Percentiles rank a stretch among this genome's conserved stretches.
These are phyloP conservation scores for Oemleria cerasiformis DNA, from an alignment of 306 rosid genomes.

Conservation along the genomic window DNA sequence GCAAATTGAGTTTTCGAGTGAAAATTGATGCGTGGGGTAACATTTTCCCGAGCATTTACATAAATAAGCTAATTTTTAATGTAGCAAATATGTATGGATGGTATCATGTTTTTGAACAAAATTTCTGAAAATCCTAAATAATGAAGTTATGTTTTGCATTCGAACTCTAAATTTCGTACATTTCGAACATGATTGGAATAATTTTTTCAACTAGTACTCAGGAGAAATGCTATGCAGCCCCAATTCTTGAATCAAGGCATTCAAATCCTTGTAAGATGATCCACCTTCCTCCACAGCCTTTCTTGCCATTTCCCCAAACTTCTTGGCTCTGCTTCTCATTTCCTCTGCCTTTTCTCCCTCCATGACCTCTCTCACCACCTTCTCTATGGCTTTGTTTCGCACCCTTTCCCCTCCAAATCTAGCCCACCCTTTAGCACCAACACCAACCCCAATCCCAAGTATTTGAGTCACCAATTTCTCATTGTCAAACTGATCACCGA, in stretches of 20 bases:
- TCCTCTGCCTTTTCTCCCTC: slow-evolving; percentile 19
- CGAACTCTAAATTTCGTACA: no score
- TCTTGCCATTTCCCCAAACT: slow-evolving; percentile 14
- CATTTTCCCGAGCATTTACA: no score
- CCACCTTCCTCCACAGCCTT: slow-evolving; percentile 23
- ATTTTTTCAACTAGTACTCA: neutral
- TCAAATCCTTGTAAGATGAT: slow-evolving; percentile 19
- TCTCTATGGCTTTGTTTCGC: slow-evolving; percentile 8
- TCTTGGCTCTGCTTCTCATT: slow-evolving; percentile 23
- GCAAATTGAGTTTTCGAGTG: no score
- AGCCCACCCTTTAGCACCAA: slow-evolving; percentile 2
- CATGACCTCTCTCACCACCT: slow-evolving; percentile 6
- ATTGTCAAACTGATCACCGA: slow-evolving; percentile 30
- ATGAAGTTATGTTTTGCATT: no score
- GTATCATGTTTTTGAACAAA: no score
- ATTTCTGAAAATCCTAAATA: no score
- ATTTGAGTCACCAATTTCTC: slow-evolving; percentile 37
- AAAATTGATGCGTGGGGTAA: no score
- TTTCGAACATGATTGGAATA: no score
- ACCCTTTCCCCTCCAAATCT: slow-evolving; percentile 6
- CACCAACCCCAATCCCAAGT: slow-evolving; percentile 27
- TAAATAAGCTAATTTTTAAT: no score
- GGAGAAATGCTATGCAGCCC: neutral
- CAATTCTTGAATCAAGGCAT: slow-evolving; percentile 16
- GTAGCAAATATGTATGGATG: no score